Evolutionary conservation across 352 stramenopile genomes (phyloP), one percentile per base, ranked within the genome.

Genomic region (Phytophthora constricta): DNA sequence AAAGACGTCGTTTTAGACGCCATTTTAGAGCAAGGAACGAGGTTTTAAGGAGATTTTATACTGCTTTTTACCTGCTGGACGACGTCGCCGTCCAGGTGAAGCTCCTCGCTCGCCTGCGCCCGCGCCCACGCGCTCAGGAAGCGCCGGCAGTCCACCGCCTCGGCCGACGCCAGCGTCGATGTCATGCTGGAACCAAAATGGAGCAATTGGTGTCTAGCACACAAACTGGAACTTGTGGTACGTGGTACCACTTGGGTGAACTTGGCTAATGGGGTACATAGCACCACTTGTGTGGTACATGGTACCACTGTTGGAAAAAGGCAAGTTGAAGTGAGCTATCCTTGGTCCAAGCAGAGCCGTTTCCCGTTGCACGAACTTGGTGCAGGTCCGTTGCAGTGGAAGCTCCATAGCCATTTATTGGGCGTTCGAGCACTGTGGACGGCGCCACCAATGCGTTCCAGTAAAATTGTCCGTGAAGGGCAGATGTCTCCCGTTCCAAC

Each of bases 41-140:
- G 8, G 33, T n/a, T 25, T 42, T 31, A 25, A 16, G 9, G 1
- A 22, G 33, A n/a, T n/a, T n/a, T n/a, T n/a, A n/a, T n/a, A n/a
- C n/a, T n/a, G 10, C 2, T 37, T n/a, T 0, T 28, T 59, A 80
- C 72, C 64, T 80, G 68, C 9, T 8, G 10, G 0, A 62, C 5
- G 17, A 68, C 61, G 31, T 65, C 25, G 9, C 22, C 23, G 22
- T 71, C 31, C 10, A 58, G 5, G 22, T 57, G 26, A 4, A 77
- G 49, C 41, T 75, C 62, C 19, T 72, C 60, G 17, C 39, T 60
- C 55, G 68, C 64, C 9, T 73, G 65, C 26, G 73, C 85, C 42
- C 85, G 76, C 58, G 53, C 47, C 82, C 83, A 93, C 23, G 85
- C 83, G 52, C 58, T 64, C 53, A 91, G 48, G 59, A 93, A 91